Conservation (phyloP, 345 rosid genomes). For the Dovyalis caffra region DNA sequence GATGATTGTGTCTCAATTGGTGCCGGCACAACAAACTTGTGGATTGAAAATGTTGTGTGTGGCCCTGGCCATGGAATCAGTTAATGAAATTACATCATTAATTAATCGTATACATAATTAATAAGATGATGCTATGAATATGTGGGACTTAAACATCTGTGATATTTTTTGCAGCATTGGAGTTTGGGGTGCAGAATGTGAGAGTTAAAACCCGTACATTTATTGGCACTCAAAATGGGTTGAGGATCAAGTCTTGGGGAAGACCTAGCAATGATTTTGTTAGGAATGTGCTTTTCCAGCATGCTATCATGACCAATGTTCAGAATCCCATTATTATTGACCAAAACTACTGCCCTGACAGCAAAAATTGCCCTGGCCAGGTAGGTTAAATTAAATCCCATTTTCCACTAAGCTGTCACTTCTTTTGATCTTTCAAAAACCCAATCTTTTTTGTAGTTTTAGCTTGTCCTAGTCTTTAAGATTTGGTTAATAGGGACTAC, state of each 20-base stretch:
- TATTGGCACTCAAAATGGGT: constrained; percentile 10
- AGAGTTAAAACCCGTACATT: not conserved
- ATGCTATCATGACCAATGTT: constrained; percentile 7
- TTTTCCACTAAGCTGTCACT: too few species aligned
- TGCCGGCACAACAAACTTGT: constrained; percentile 7
- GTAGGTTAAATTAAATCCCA: not conserved
- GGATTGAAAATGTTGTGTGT: constrained; percentile 8
- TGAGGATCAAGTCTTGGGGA: constrained; percentile 14
- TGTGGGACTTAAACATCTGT: not conserved
- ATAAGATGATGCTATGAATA: too few species aligned
- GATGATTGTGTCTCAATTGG: constrained; percentile 19
- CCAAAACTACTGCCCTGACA: constrained; percentile 15
- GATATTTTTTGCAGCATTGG: constrained; percentile 6
- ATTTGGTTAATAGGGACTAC: too few species aligned
- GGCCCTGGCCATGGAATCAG: constrained; percentile 22
- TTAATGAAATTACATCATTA: not conserved
- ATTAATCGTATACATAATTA: too few species aligned
- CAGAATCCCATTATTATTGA: constrained; percentile 18
- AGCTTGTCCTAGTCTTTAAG: too few species aligned
- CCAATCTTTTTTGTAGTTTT: too few species aligned
- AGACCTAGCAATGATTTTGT: constrained; percentile 6
- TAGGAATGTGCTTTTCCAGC: not conserved
- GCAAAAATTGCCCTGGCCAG: constrained; percentile 13
- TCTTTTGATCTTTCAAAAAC: too few species aligned
- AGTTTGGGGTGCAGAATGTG: constrained; percentile 14